Base-by-base conservation (phyloP, 2,329 filamentous ascomycete species). In the Epichloe baconii region DNA sequence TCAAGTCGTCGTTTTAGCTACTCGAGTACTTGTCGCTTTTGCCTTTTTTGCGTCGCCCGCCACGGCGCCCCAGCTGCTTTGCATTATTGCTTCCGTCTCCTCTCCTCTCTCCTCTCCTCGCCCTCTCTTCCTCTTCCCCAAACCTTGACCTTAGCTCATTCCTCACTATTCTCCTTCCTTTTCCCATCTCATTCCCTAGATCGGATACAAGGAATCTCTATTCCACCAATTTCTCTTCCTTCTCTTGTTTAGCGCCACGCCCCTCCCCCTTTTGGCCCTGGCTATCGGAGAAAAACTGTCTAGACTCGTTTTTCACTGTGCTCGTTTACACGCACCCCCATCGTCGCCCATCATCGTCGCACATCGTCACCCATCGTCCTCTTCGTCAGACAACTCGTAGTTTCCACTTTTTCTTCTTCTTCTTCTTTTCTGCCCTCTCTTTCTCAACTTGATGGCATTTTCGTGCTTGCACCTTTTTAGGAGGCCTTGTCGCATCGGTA, bases 171-270 rank as follows among this genome's bases (percentile, higher is more conserved):
- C 14, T n/a, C 17, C 17, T n/a, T 17, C 54, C 54, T 54, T 56
- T 58, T 53, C 23, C 36, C 58, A 51, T 56, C 54, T 52, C 52
- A 48, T 54, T 42, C 47, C 47, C 23, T 23, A 6, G 23, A 23
- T 23, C 23, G 23, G 23, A 23, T 23, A 23, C 23, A 23, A 23
- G 23, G 23, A 23, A 23, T 5, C 5, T 23, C 23, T 6, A 23
- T 23, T 23, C 5, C 23, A 23, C 23, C 23, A 23, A 23, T 23
- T 23, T 23, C 23, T 23, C 23, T 23, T 23, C 23, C 23, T 23
- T 6, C 5, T 23, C 23, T 5, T 23, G 23, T 23, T 23, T 23
- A 23, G 23, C 23, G 26, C 26, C 26, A 31, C 55, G 51, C 54
- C 54, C 15, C 26, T 46, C 45, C 19, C 23, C 26, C 23, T 23